Base-by-base conservation (phyloP, 2,329 filamentous ascomycete species). In the Hirsutella minnesotensis region DNA sequence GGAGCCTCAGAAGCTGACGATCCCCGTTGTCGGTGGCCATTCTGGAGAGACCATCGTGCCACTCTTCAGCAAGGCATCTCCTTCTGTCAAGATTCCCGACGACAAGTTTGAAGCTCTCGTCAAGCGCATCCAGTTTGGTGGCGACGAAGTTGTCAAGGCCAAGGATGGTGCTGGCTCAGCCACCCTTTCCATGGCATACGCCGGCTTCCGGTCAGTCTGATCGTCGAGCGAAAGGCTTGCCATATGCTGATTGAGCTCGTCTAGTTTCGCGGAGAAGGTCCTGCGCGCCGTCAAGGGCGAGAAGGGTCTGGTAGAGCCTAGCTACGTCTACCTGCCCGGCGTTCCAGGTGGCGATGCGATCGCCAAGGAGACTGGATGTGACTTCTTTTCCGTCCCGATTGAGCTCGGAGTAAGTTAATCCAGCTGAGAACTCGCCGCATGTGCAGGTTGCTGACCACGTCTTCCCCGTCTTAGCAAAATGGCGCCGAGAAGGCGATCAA, bases 21-120 rank as follows among this genome's bases (percentile, higher is more conserved):
- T 98, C 51, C 89, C 90, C 53, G 92, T 98, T 57, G 79, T 98
- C 60, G 92, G 92, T 60, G 92, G 92, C 49, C 92, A 98, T 79
- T 95, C 89, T 47, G 92, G 92, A 60, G 88, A 90, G 73, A 98
- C 92, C 57, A 98, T 98, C 59, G 89, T 98, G 44, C 92, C 92
- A 40, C 79, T 98, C 48, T 94, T 96, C 78, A 95, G 88, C 78
- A 83, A 92, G 72, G 79, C 86, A 53, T 79, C 81, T 60, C 88
- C 89, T 45, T 63, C 76, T 36, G 82, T 92, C 58, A 74, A 76
- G 48, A 92, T 96, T 50, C 87, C 90, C 38, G 75, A 76, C 47
- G 88, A 95, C 63, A 92, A 94, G 75, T 84, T 95, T 56, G 86
- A 90, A 59, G 84, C 79, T 51, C 75, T 98, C 40, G 81, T 95